These are phyloP conservation scores for Arthrinium phaeospermum DNA, from an alignment of 2,329 filamentous ascomycete genomes.

Conservation along the genomic window DNA sequence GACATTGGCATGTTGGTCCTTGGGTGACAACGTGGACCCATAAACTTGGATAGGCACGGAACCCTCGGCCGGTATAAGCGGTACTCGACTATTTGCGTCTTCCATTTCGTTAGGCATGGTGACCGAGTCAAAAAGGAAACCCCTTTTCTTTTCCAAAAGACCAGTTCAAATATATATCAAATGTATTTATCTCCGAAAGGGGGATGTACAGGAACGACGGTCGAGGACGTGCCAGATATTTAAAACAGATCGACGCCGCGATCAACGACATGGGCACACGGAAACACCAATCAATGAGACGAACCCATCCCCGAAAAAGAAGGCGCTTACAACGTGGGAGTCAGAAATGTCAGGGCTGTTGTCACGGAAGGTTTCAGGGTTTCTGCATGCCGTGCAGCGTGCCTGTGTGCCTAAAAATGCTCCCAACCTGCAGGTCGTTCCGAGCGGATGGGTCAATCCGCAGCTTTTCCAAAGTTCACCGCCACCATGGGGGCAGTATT, in stretches of 20 bases:
- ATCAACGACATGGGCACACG: neutral
- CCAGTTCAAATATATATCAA: neutral
- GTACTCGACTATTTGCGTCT: conserved; percentile 16
- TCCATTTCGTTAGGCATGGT: conserved; percentile 14
- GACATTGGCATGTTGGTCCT: conserved; percentile 13
- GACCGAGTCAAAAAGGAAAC: neutral
- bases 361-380: conserved; percentile 13
- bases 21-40: conserved; percentile 10
- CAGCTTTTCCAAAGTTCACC: neutral
- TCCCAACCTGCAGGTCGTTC: conserved; percentile 5
- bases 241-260: conserved; percentile 8
- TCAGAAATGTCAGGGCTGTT: conserved; percentile 13
- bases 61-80: neutral
- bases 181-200: neutral
- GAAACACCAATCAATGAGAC: conserved; percentile 2
- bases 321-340: conserved; percentile 9
- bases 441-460: conserved; percentile 5
- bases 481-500: neutral
- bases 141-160: conserved; percentile 26
- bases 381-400: conserved; percentile 13
- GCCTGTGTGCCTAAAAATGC: conserved; percentile 3
- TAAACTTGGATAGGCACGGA: conserved; percentile 4
- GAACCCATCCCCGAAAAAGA: neutral
- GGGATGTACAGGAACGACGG: neutral
- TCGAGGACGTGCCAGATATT: conserved; percentile 4